Evolutionary conservation across 768 basidiomycete species (phyloP), one percentile per base, ranked within the genome.

Genomic region (Hygrophoropsis aurantiaca): DNA sequence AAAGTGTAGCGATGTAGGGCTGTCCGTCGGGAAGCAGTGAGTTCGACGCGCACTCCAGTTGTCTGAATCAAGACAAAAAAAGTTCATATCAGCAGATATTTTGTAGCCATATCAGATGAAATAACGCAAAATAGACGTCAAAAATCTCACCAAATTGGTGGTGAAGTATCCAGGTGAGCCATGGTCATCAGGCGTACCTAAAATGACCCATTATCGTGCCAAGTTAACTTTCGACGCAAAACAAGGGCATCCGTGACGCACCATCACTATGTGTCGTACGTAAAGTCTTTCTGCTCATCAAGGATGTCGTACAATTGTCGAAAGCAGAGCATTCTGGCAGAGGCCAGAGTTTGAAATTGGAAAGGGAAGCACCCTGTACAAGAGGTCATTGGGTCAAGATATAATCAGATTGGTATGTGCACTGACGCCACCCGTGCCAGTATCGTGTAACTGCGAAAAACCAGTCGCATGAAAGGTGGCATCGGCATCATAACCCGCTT

Each of bases 81-180:
- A 30, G 7, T 13, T 30, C 13, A 6, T 30, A 30, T 6, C 13
- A 6, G 27, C 27, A 30, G 13, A 30, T 6, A 13, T 30, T 6
- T 30, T 30, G 7, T 13, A 30, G 13, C 27, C 13, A 30, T 13
- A 6, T 30, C 10, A 11, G 8, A 19, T 9, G 4, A 40, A 24
- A 32, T 21, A 21, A 25, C 6, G 42, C 34, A 25, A 13, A 21
- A 25, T 4, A 58, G n/a, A n/a, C n/a, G n/a, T n/a, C n/a, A n/a
- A n/a, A n/a, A n/a, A n/a, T n/a, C 68, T 13, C 46, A 80, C 81
- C 21, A 84, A 64, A 53, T 82, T 82, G 1, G 79, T 76, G 0
- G 81, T 73, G 57, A 85, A 85, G 57, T 84, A 85, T 42, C 84
- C 84, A 0, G 83, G 84, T 15, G 80, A 78, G 3, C 82, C 80